Evolutionary conservation across 805 yeast genomes (phyloP), one percentile per base, ranked within the genome.

Genomic region (Wickerhamomyces rabaulensis): DNA sequence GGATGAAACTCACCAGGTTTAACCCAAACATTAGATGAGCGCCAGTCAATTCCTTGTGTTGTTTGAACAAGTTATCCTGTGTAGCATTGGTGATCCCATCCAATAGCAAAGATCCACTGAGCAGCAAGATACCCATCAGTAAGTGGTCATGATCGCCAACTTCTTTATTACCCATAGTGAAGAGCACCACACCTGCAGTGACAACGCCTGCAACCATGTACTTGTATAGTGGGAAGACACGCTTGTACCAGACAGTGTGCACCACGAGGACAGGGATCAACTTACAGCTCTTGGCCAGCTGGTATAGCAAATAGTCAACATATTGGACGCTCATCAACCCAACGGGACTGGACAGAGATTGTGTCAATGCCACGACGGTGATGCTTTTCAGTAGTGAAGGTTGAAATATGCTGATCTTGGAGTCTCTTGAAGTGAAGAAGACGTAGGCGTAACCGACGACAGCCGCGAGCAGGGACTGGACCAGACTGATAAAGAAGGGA

Each of bases 61-160:
- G 56, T 48, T 76, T 76, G 64, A 92, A 84, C 62, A 94, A 65
- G 47, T 84, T 81, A 66, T 92, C 99, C 65, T 92, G 99, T 0
- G 96, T 83, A 3, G 97, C 87, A 67, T 92, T 94, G 20, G 96
- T 91, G 47, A 91, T 69, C 1, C 99, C 99, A 64, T 92, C 99
- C 26, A 94, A 70, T 17, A 92, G 64, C 64, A 94, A 75, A 36
- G 94, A 86, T 1, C 68, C 63, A 0, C 69, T 53, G 35, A 92
- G 70, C 47, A 84, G 76, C 0, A 64, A 54, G 53, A 88, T 66
- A 0, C 99, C 99, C 20, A 78, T 58, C 0, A 44, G 23, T 0
- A 70, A 59, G 19, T 69, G 68, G 12, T 65, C 53, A 9, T 44
- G 44, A 5, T 29, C 40, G 15, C 26, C 41, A 25, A 60, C 59